A percentile compares a stretch with the other conserved stretches of the same genome.
Evolutionary conservation across 352 stramenopile genomes (phyloP).

Genomic region (Phytophthora colocasiae): DNA sequence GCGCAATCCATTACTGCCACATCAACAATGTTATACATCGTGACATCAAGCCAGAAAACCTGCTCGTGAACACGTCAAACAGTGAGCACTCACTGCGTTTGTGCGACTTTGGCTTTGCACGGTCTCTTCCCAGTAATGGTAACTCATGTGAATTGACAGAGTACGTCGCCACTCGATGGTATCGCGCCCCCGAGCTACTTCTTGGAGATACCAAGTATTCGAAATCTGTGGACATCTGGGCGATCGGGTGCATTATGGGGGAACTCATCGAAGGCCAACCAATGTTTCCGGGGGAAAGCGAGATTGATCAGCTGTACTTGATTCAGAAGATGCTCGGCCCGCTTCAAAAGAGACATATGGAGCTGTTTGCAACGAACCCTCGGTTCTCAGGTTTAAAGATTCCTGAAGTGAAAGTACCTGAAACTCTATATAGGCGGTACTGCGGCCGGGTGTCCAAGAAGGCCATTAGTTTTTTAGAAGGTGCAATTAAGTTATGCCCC

Average conservation of each 20-base stretch:
- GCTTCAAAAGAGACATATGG: constrained; percentile 92
- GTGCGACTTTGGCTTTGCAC: constrained; percentile 98
- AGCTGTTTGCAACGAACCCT: constrained; percentile 92
- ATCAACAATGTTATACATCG: constrained; percentile 96
- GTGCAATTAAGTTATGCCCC: constrained; percentile 78
- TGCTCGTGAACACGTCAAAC: constrained; percentile 96
- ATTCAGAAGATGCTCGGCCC: constrained; percentile 99
- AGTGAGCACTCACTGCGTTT: constrained; percentile 97
- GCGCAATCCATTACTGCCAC: constrained; percentile 98
- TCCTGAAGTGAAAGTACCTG: constrained; percentile 90
- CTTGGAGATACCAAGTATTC: constrained; percentile 99
- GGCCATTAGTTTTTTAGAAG: constrained; percentile 83
- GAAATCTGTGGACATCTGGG: constrained; percentile 96
- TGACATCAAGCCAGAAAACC: constrained; percentile 99
- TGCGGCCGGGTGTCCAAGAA: constrained; percentile 87
- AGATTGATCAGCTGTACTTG: constrained; percentile 99
- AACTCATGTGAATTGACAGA: constrained; percentile 96
- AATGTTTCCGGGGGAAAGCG: constrained; percentile 98
- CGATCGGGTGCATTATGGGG: constrained; percentile 97
- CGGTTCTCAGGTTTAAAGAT: constrained; percentile 94
- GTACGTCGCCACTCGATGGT: constrained; percentile 99
- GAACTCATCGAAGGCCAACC: constrained; percentile 97
- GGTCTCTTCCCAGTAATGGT: constrained; percentile 72
- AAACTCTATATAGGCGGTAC: constrained; percentile 93
- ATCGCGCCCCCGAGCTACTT: constrained; percentile 98